These are phyloP conservation scores for Xylaria polymorpha DNA, from an alignment of 2,329 filamentous ascomycete species.

Conservation along the genomic window DNA sequence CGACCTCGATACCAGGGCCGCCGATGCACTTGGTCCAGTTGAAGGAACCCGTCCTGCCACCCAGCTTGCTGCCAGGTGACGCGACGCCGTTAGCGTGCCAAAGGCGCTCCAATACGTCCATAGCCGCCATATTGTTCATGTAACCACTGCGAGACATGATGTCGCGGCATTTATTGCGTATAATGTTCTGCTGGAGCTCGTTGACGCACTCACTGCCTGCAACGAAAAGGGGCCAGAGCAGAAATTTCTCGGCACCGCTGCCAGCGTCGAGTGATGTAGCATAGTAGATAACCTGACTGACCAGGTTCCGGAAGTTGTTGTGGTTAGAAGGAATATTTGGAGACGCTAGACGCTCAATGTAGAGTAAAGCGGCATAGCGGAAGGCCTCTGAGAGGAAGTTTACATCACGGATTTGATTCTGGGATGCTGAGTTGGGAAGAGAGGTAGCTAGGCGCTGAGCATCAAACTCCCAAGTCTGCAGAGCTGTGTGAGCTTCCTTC, in stretches of 20 bases:
- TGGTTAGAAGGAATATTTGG: slow-evolving; percentile 78
- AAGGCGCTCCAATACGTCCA: slow-evolving; percentile 86
- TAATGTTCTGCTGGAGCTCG: slow-evolving; percentile 79
- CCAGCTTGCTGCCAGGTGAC: slow-evolving; percentile 52
- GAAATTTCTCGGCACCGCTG: slow-evolving; percentile 82
- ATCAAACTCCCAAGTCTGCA: slow-evolving; percentile 86
- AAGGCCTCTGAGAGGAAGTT: slow-evolving; percentile 89
- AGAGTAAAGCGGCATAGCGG: slow-evolving; percentile 87
- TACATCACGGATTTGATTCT: slow-evolving; percentile 77
- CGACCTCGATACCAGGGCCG: slow-evolving; percentile 66
- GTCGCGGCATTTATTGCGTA: slow-evolving; percentile 83
- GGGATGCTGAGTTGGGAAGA: slow-evolving; percentile 62
- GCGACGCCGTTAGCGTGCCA: slow-evolving; percentile 67
- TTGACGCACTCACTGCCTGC: slow-evolving; percentile 90
- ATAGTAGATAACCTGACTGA: slow-evolving; percentile 84
- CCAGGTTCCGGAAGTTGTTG: slow-evolving; percentile 83
- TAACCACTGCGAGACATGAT: slow-evolving; percentile 92
- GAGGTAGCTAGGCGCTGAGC: slow-evolving; percentile 62
- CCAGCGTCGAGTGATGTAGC: slow-evolving; percentile 81
- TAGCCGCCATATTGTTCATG: slow-evolving; percentile 88
- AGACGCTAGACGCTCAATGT: slow-evolving; percentile 86
- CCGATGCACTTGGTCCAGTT: slow-evolving; percentile 69
- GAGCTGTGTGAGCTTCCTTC: slow-evolving; percentile 79
- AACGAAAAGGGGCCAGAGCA: slow-evolving; percentile 94
- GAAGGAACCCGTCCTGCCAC: slow-evolving; percentile 62